Evolutionary conservation across 179 eudicot genomes (phyloP), one percentile per base, ranked within the genome.

Genomic region (Silene vulgaris): DNA sequence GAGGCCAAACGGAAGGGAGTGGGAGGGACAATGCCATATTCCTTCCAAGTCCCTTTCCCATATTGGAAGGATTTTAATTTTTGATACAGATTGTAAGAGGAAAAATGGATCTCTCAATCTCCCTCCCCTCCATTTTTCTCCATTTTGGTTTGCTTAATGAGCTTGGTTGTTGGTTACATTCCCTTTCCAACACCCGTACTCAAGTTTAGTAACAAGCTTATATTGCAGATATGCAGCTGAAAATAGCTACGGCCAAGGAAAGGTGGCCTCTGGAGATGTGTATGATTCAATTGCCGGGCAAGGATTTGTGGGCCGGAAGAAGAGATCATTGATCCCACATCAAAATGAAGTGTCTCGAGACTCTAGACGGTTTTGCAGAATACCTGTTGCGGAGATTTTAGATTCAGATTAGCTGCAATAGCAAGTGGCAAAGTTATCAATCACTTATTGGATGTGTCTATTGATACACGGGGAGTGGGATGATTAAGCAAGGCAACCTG

Each of bases 301-400:
- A 82, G 97, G 97, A 30, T 95, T 96, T 75, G 26, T 82, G 63
- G 79, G 60, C 32, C 90, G 65, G 85, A 83, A 82, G 79, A 90
- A 88, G 88, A 88, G 99, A 83, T 85, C 93, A 57, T 64, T 66
- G 19, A 64, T 73, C 54, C 59, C 85, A 14, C 82, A 61, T 40
- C 86, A 77, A 26, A 70, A 64, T 54, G 90, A 79, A 65, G 52
- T 85, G 69, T 81, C 76, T 61, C 81, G 80, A 59, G 71, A 61
- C 43, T 65, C 78, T 40, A 86, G 89, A 74, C 97, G 91, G 75
- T 91, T 86, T 76, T 83, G 84, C 50, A 82, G 68, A 71, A 68
- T 92, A 80, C 85, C 89, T 37, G 83, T 80, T 79, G 66, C 56
- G 60, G 90, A 89, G 57, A 71, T 45, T 23, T 32, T 81, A 65